phyloP scores from a whole-genome alignment of 768 basidiomycete species.

The Mycena sanguinolenta region DNA sequence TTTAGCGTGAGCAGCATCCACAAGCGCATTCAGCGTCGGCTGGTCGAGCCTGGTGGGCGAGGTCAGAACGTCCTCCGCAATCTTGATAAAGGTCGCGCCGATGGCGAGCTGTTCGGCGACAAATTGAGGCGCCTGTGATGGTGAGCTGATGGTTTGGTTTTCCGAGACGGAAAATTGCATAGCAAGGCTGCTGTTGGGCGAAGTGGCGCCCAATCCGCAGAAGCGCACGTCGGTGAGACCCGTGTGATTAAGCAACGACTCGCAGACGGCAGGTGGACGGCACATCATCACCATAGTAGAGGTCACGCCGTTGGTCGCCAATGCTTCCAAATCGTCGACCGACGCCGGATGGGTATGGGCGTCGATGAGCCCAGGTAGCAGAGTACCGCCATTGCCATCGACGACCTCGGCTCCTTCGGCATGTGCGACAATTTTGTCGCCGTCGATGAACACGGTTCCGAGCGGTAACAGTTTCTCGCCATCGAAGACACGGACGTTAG shows the following conservation, averaged over 20 bases:
- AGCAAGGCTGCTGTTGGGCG: slow-evolving; percentile 19
- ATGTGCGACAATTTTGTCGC: slow-evolving; percentile 4
- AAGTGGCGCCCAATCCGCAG: slow-evolving; percentile 6
- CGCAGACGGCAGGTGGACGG: slow-evolving; percentile 13
- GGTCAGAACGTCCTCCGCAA: background rate
- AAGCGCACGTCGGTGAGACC: slow-evolving; percentile 20
- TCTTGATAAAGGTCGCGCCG: slow-evolving; percentile 25
- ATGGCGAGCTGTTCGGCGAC: slow-evolving; percentile 17
- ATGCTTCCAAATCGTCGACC: slow-evolving; percentile 9
- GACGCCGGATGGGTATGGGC: slow-evolving; percentile 20
- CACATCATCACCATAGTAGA: slow-evolving; percentile 22
- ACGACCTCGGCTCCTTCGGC: slow-evolving; percentile 3
- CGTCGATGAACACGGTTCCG: slow-evolving; percentile 16
- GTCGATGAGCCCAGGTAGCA: slow-evolving; percentile 30
- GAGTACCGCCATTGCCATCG: slow-evolving; percentile 16
- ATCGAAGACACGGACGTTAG: slow-evolving; percentile 30
- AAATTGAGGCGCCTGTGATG: slow-evolving; percentile 16
- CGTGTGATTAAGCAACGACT: slow-evolving; percentile 18
- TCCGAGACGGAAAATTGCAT: background rate
- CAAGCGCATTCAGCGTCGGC: slow-evolving; percentile 21
- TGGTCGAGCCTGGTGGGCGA: slow-evolving; percentile 19
- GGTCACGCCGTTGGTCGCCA: slow-evolving; percentile 29
- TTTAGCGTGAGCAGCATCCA: slow-evolving; percentile 6
- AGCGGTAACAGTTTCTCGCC: slow-evolving; percentile 19
- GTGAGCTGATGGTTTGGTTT: slow-evolving; percentile 13